These are phyloP conservation scores for Paramyrothecium roridum DNA, from an alignment of 2,329 filamentous ascomycete species.

Conservation along the genomic window DNA sequence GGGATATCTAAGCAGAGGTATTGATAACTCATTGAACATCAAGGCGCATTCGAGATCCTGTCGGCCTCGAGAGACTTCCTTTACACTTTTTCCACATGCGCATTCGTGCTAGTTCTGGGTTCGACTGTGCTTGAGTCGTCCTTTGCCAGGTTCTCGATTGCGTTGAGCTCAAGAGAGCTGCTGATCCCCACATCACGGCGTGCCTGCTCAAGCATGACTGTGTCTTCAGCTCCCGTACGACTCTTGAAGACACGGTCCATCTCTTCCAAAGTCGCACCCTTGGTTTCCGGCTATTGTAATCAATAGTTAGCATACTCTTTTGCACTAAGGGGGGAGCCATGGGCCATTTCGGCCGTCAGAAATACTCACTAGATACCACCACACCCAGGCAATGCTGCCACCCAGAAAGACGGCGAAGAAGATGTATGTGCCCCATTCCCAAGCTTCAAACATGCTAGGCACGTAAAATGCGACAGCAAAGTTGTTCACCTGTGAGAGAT, in stretches of 20 bases:
- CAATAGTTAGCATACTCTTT: too few relatives aligned
- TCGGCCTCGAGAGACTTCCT: too few relatives aligned
- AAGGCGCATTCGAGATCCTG: too few relatives aligned
- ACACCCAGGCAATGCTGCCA: conserved; percentile 43
- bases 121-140: background rate
- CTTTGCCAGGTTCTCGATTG: background rate
- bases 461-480: conserved; percentile 45
- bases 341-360: too few relatives aligned
- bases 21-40: too few relatives aligned
- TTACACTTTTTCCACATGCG: background rate
- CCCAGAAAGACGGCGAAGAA: conserved; percentile 53
- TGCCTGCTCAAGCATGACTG: conserved; percentile 4
- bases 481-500: conserved; percentile 31
- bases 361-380: conserved; percentile 33
- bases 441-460: conserved; percentile 30
- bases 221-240: conserved; percentile 26
- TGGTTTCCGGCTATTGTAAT: conserved; percentile 43
- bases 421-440: conserved; percentile 52
- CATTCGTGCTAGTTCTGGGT: background rate
- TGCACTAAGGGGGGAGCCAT: background rate
- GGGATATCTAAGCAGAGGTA: too few relatives aligned
- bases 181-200: background rate
- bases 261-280: conserved; percentile 50
- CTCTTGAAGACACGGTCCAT: conserved; percentile 50
- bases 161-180: background rate